phyloP scores from a whole-genome alignment of 257 asterid genomes.

The Solanum piurae region DNA sequence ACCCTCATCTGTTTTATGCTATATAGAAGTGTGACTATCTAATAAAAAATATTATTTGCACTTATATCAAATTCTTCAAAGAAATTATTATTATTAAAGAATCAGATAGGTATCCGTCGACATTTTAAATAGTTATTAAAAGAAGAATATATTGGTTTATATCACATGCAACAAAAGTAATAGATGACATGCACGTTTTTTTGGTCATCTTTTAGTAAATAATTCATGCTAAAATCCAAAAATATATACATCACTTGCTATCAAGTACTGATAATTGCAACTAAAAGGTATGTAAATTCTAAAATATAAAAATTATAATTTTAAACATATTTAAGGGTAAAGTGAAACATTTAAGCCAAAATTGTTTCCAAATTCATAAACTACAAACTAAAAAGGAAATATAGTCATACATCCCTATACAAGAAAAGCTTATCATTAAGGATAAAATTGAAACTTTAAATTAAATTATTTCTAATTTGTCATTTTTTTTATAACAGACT shows the following conservation, averaged over 20 bases:
- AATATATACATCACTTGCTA: not conserved
- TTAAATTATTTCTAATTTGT: no score
- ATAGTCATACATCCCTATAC: not conserved
- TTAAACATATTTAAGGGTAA: not conserved
- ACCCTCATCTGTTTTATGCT: no score
- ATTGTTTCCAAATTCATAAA: not conserved
- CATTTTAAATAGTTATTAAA: not conserved
- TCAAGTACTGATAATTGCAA: not conserved
- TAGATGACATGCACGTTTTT: not conserved
- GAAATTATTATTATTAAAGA: no score
- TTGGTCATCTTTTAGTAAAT: not conserved
- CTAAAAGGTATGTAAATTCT: not conserved
- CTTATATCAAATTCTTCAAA: fast-evolving
- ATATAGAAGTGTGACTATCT: not conserved
- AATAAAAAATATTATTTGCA: not conserved
- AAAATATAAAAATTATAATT: no score
- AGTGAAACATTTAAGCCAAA: not conserved
- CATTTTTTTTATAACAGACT: not conserved
- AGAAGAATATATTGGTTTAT: not conserved
- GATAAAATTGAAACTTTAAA: not conserved
- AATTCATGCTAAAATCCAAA: not conserved
- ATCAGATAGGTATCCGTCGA: not conserved
- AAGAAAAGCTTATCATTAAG: not conserved
- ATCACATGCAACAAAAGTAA: not conserved
- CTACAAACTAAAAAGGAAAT: not conserved